Evolutionary conservation across 2,329 filamentous ascomycete genomes (phyloP).

Genomic region (Fusarium sp.): DNA sequence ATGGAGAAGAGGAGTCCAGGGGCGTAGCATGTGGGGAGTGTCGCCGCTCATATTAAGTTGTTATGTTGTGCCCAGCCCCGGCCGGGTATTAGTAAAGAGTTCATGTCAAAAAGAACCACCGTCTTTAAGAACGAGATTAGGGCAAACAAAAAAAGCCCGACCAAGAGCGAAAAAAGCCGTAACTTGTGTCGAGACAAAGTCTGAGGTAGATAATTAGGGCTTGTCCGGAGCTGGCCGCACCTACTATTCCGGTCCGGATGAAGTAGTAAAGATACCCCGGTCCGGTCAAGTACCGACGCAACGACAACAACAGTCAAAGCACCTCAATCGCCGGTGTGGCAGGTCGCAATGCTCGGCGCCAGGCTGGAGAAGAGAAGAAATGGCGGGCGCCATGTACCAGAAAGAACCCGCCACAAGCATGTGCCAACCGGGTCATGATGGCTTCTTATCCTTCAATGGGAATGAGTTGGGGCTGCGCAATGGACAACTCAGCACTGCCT

Average conservation of each 20-base stretch:
- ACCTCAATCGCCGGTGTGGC: constrained; percentile 3
- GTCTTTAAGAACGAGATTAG: constrained; percentile 16
- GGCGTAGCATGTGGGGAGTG: constrained; percentile 1
- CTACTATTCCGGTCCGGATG: constrained; percentile 31
- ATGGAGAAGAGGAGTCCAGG: not conserved
- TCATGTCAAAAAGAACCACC: constrained; percentile 21
- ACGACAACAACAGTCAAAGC: constrained; percentile 1
- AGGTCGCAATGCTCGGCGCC: not conserved
- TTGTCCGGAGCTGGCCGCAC: constrained; percentile 4
- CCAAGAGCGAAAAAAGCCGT: not conserved
- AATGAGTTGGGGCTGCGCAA: constrained; percentile 44
- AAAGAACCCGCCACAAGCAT: constrained; percentile 2
- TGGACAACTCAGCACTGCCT: constrained; percentile 41
- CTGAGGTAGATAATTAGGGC: constrained; percentile 3
- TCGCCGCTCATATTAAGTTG: constrained; percentile 18
- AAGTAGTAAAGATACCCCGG: constrained; percentile 3
- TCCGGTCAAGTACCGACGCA: constrained; percentile 20
- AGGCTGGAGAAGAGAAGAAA: constrained; percentile 5
- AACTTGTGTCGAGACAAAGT: constrained; percentile 1
- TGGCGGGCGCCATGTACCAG: constrained; percentile 8
- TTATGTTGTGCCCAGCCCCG: constrained; percentile 19
- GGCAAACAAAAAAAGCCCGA: not conserved
- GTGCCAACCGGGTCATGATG: not conserved
- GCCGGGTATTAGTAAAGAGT: constrained; percentile 37
- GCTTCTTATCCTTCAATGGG: constrained; percentile 45